These are phyloP conservation scores for Brassica carinata DNA, from an alignment of 345 rosid species.

Conservation along the genomic window DNA sequence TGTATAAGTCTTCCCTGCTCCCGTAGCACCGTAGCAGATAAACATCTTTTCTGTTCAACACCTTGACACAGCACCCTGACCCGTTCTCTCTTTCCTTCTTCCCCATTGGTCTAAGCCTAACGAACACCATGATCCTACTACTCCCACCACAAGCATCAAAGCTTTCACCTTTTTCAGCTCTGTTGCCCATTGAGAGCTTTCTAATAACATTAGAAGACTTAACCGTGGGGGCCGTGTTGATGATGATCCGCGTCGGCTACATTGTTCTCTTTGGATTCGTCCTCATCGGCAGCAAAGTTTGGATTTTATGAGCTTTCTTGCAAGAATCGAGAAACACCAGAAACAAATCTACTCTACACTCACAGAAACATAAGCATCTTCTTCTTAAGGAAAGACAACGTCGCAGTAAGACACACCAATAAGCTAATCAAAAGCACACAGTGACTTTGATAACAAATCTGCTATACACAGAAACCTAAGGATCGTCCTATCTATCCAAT, in stretches of 20 bases:
- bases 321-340: conserved; percentile 36
- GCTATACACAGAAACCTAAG: too few relatives aligned
- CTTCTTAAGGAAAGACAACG: too few relatives aligned
- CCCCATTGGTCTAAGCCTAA: conserved; percentile 92
- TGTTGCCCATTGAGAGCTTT: conserved; percentile 68
- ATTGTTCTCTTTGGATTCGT: conserved; percentile 60
- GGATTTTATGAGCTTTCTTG: conserved; percentile 44
- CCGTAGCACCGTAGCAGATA: conserved; percentile 96
- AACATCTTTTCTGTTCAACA: conserved; percentile 78
- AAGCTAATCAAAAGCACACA: too few relatives aligned
- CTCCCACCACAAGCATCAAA: conserved; percentile 41
- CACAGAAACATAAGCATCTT: too few relatives aligned
- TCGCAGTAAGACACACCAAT: too few relatives aligned
- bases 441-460: too few relatives aligned
- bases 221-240: conserved; percentile 47
- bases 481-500: too few relatives aligned
- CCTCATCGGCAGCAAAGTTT: conserved; percentile 46
- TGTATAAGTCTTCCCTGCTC: conserved; percentile 95
- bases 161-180: conserved; percentile 51
- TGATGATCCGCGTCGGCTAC: conserved; percentile 53
- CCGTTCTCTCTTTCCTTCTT: conserved; percentile 89
- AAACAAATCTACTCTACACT: too few relatives aligned
- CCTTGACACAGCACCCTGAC: conserved; percentile 72
- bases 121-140: conserved; percentile 71
- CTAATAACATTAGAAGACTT: conserved; percentile 58